phyloP scores from a whole-genome alignment of 257 asterid species.

The Solanum bulbocastanum region DNA sequence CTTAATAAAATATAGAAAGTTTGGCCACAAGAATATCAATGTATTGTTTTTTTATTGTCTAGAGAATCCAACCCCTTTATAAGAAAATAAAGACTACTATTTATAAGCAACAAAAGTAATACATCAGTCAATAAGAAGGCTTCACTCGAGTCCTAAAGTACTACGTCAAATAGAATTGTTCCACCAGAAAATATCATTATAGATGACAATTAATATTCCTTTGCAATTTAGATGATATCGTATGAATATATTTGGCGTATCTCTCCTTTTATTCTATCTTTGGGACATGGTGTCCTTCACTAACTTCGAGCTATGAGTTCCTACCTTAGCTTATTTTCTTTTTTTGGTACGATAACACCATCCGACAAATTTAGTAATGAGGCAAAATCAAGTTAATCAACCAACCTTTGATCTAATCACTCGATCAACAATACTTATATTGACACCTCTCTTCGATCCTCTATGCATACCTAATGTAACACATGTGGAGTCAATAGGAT shows the following conservation, averaged over 20 bases:
- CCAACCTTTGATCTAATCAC: not conserved
- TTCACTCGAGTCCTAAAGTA: not conserved
- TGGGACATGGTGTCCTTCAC: not conserved
- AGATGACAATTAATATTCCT: too few relatives aligned
- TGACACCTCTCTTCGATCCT: not conserved
- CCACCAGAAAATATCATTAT: too few relatives aligned
- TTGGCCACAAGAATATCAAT: not conserved
- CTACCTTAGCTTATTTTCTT: too few relatives aligned
- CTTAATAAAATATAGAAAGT: not conserved
- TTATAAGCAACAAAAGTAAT: too few relatives aligned
- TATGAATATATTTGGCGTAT: not conserved
- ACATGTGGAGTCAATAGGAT: not conserved
- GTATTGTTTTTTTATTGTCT: too few relatives aligned
- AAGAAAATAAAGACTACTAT: too few relatives aligned
- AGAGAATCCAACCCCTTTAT: not conserved
- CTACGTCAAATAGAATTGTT: not conserved
- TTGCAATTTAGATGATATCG: too few relatives aligned
- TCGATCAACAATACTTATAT: not conserved
- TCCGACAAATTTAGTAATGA: too few relatives aligned
- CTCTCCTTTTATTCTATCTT: not conserved
- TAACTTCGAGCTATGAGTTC: not conserved
- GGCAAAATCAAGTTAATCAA: not conserved
- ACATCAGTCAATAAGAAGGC: not conserved
- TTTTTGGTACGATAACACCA: not conserved
- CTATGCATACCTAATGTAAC: not conserved